Evolutionary conservation across 345 rosid species (phyloP).

Genomic region (Heritiera littoralis): DNA sequence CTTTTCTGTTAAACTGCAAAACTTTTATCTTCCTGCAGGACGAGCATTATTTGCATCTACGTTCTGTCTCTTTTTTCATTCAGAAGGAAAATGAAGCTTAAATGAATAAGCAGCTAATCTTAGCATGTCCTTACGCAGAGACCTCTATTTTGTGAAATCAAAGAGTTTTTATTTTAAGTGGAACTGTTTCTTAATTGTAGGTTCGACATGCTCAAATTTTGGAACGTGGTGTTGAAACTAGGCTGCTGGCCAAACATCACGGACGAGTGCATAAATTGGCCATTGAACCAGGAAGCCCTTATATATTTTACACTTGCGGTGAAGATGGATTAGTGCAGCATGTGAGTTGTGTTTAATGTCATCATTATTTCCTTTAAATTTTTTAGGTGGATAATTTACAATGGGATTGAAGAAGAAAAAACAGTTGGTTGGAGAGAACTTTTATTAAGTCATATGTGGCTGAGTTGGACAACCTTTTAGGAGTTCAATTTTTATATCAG

Average conservation of each 20-base stretch:
- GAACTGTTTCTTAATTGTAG: constrained; percentile 34
- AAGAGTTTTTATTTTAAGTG: constrained; percentile 14
- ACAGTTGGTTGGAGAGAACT: neutral
- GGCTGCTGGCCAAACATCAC: constrained; percentile 56
- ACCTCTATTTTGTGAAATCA: neutral
- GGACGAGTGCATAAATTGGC: constrained; percentile 81
- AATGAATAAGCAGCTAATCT: neutral
- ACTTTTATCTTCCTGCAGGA: constrained; percentile 1
- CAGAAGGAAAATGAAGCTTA: neutral
- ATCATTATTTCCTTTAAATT: constrained; percentile 7
- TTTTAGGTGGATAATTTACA: constrained; percentile 2
- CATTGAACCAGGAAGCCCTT: constrained; percentile 87
- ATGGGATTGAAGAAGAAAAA: constrained; percentile 1
- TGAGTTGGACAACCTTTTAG: neutral
- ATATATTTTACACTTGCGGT: constrained; percentile 77
- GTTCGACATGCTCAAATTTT: constrained; percentile 74
- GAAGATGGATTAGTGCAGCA: constrained; percentile 95
- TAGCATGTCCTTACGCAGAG: neutral
- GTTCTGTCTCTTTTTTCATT: neutral
- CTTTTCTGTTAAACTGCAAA: neutral
- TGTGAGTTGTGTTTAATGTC: constrained; percentile 48
- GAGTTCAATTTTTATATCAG: neutral
- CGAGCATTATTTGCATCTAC: neutral
- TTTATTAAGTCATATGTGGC: neutral
- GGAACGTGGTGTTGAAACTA: constrained; percentile 67